These are phyloP conservation scores for Trichoderma sp. DNA, from an alignment of 2,329 filamentous ascomycete genomes.

Conservation along the genomic window DNA sequence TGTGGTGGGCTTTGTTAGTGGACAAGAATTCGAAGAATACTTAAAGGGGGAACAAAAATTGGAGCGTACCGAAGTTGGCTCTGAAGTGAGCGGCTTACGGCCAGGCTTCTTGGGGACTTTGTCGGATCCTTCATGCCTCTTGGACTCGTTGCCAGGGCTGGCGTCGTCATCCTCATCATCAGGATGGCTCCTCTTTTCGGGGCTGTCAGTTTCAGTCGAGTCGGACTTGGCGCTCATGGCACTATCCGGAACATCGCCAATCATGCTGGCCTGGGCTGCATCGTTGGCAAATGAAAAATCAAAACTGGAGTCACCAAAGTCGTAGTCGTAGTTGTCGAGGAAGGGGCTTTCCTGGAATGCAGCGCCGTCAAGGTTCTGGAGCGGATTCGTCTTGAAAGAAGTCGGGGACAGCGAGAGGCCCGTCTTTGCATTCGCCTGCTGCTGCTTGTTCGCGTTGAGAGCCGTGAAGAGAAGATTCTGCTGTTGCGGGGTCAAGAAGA, in stretches of 20 bases:
- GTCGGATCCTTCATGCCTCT: conserved; percentile 77
- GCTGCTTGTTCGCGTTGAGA: conserved; percentile 65
- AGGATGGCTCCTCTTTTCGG: conserved; percentile 70
- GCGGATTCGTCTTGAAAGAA: conserved; percentile 50
- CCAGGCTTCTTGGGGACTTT: conserved; percentile 94
- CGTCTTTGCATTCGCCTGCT: conserved; percentile 25
- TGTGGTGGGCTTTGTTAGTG: conserved; percentile 35
- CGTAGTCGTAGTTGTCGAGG: conserved; percentile 72
- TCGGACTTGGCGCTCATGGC: conserved; percentile 53
- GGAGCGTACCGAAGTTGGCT: conserved; percentile 85
- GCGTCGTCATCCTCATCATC: conserved; percentile 67
- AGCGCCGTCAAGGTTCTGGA: conserved; percentile 36
- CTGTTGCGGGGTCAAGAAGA: conserved; percentile 72
- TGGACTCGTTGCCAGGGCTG: conserved; percentile 47
- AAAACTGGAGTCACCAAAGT: conserved; percentile 73
- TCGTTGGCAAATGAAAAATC: conserved; percentile 57
- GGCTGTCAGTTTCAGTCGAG: conserved; percentile 52
- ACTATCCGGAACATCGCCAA: conserved; percentile 63
- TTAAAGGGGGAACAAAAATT: neutral
- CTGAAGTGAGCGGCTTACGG: conserved; percentile 89
- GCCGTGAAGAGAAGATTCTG: conserved; percentile 74
- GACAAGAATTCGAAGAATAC: conserved; percentile 7
- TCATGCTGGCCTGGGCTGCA: conserved; percentile 62
- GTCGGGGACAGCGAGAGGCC: conserved; percentile 45
- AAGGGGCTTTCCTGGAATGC: conserved; percentile 74